These are phyloP conservation scores for Arxiozyma slooffiae DNA, from an alignment of 1,139 yeast species.

Conservation along the genomic window DNA sequence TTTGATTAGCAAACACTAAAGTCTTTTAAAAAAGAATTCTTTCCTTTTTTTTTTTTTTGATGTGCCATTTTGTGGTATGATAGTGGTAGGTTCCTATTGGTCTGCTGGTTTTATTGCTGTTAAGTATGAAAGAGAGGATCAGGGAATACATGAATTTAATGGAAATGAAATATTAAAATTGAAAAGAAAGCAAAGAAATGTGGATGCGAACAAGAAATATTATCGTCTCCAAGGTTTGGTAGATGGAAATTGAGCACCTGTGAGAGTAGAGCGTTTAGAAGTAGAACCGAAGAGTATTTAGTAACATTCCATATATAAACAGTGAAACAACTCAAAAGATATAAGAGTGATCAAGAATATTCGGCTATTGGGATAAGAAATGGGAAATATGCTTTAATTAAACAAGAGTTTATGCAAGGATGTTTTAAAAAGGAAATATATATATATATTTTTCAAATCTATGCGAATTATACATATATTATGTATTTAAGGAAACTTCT, in stretches of 20 bases:
- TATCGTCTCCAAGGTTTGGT: constrained; percentile 78
- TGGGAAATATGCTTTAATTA: too few species aligned
- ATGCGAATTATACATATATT: too few species aligned
- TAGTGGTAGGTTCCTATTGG: constrained; percentile 73
- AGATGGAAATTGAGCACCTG: constrained; percentile 64
- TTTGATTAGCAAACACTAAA: constrained; percentile 61
- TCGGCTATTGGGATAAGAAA: too few species aligned
- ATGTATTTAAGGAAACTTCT: too few species aligned
- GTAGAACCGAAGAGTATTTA: constrained; percentile 82
- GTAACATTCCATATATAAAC: constrained; percentile 8
- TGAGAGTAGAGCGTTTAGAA: constrained; percentile 59
- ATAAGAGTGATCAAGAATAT: too few species aligned
- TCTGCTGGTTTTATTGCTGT: constrained; percentile 72
- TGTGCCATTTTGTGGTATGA: constrained; percentile 71
- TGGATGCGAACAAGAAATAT: constrained; percentile 75
- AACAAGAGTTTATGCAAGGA: too few species aligned
- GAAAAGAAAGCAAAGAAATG: constrained; percentile 50
- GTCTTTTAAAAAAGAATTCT: constrained; percentile 55
- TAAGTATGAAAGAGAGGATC: constrained; percentile 74
- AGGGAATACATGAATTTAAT: constrained; percentile 57
- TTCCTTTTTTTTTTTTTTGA: constrained; percentile 78
- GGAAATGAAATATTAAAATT: constrained; percentile 64
- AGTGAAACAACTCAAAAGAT: background rate
- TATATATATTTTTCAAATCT: too few species aligned
- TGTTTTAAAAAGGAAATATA: too few species aligned